phyloP scores from a whole-genome alignment of 495 filamentous ascomycete genomes.

The Penicillium manginii region DNA sequence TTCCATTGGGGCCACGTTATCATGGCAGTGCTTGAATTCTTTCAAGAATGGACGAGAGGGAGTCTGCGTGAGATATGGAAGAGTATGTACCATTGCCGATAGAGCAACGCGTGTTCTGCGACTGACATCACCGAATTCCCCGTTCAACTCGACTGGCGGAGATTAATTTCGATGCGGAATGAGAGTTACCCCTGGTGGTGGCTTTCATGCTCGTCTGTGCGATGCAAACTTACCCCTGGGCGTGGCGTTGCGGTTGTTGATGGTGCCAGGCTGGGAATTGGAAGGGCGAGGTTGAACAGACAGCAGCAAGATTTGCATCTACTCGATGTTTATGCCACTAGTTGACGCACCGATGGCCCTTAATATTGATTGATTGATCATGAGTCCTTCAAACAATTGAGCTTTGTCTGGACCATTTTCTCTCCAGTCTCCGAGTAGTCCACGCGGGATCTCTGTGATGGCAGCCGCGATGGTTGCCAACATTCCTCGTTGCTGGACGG shows the following conservation, averaged over 20 bases:
- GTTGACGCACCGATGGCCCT: too few relatives aligned
- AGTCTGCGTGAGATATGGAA: neutral
- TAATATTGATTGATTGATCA: too few relatives aligned
- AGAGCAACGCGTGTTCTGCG: neutral
- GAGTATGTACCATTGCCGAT: neutral
- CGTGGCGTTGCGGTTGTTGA: neutral
- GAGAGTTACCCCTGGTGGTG: slow-evolving; percentile 3
- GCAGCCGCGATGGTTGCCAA: slow-evolving; percentile 9
- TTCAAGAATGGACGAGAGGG: neutral
- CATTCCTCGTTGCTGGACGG: slow-evolving; percentile 34
- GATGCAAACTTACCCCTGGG: neutral
- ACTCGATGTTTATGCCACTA: too few relatives aligned
- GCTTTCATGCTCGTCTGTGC: neutral
- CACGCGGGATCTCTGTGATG: neutral
- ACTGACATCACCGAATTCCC: slow-evolving; percentile 19
- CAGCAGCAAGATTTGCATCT: too few relatives aligned
- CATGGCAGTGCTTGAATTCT: slow-evolving; percentile 2
- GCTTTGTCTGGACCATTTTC: too few relatives aligned
- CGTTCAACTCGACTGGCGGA: slow-evolving; percentile 11
- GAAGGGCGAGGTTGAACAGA: neutral
- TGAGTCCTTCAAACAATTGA: too few relatives aligned
- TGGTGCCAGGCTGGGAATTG: neutral
- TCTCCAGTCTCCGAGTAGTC: too few relatives aligned
- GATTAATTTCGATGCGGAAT: slow-evolving; percentile 17
- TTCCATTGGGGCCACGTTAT: neutral